A percentile compares a stretch with the other conserved stretches of the same genome.
phyloP scores from a whole-genome alignment of 495 filamentous ascomycete genomes.

The Rostrohypoxylon terebratum region DNA sequence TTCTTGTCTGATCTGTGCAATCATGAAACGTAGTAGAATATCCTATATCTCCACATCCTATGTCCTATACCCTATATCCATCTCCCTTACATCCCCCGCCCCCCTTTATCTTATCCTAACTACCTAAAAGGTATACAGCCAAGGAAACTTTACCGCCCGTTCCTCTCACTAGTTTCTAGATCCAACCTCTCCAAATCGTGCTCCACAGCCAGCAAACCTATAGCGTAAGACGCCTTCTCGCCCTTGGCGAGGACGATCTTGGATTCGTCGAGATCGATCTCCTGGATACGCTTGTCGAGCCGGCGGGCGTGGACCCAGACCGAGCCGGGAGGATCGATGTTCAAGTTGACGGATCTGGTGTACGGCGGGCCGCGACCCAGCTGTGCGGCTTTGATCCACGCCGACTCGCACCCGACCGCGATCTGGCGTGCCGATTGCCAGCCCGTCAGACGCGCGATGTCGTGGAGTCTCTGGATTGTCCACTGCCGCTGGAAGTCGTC shows the following conservation, averaged over 20 bases:
- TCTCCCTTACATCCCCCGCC: background rate
- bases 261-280: slow-evolving; percentile 49
- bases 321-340: slow-evolving; percentile 45
- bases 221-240: slow-evolving; percentile 65
- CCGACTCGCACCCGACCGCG: slow-evolving; percentile 82
- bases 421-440: slow-evolving; percentile 87
- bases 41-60: background rate
- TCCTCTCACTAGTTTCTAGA: slow-evolving; percentile 46
- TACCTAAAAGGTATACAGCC: background rate
- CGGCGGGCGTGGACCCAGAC: slow-evolving; percentile 57
- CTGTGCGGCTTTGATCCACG: slow-evolving; percentile 79
- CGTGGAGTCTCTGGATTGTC: slow-evolving; percentile 76
- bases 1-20: slow-evolving; percentile 1
- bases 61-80: slow-evolving; percentile 5
- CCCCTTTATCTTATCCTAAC: background rate
- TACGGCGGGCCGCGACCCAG: slow-evolving; percentile 83
- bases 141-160: slow-evolving; percentile 11
- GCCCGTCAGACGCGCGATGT: slow-evolving; percentile 83
- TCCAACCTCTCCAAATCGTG: slow-evolving; percentile 64
- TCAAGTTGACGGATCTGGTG: slow-evolving; percentile 58
- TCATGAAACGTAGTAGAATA: slow-evolving; percentile 9
- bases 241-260: slow-evolving; percentile 59
- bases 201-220: slow-evolving; percentile 64
- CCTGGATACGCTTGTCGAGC: slow-evolving; percentile 57
- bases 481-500: slow-evolving; percentile 78